Conservation (phyloP, 73 alveolate genomes). For the Tetrahymena thermophila region DNA sequence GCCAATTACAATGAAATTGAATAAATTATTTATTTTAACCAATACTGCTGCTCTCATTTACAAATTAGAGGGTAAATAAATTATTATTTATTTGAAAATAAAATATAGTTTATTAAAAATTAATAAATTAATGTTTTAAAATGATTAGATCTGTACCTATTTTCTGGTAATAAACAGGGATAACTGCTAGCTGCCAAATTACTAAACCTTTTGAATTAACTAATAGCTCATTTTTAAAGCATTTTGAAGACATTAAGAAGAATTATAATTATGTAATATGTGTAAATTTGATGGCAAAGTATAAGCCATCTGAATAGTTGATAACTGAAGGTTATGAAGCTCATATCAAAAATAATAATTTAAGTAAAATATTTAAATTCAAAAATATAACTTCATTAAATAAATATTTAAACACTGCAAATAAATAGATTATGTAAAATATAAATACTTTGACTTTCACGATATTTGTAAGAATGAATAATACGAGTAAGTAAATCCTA, state of each 20-base stretch:
- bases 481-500: conserved; percentile 21
- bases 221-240: conserved; percentile 54
- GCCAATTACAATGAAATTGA: conserved; percentile 94
- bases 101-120: no score
- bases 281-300: conserved; percentile 85
- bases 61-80: conserved; percentile 70
- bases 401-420: conserved; percentile 94
- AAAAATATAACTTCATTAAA: conserved; percentile 49
- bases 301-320: conserved; percentile 71
- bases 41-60: conserved; percentile 70
- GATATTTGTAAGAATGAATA: conserved; percentile 11
- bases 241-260: conserved; percentile 54
- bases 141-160: conserved; percentile 80
- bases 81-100: neutral
- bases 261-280: conserved; percentile 66
- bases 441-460: conserved; percentile 14
- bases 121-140: no score
- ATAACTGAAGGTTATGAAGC: conserved; percentile 56
- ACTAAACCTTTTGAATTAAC: conserved; percentile 51
- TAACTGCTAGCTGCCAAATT: conserved; percentile 68
- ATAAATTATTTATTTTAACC: conserved; percentile 58
- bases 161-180: conserved; percentile 85
- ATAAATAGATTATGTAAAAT: conserved; percentile 49
- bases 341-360: neutral
- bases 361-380: no score